Evolutionary conservation across 805 yeast species (phyloP), one percentile per base, ranked within the genome.

Genomic region (Pichia exigua): DNA sequence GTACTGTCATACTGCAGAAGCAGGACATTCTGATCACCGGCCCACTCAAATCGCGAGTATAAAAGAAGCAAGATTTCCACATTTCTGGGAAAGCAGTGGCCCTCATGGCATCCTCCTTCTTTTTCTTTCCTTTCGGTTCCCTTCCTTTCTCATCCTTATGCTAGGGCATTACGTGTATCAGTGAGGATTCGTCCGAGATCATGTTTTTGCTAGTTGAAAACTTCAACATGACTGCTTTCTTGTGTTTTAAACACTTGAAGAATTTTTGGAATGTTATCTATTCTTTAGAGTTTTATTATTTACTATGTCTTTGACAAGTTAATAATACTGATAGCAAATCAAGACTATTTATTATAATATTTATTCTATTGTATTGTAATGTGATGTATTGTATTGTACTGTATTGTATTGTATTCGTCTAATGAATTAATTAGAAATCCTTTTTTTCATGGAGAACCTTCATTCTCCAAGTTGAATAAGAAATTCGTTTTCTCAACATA

Each of bases 161-260:
- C 99, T 86, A 85, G 99, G 98, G 98, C 96, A 92, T 90, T 92
- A 94, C 98, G 96, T 96, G 95, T 89, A 90, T 92, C 98, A 91
- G 96, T 92, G 99, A 92, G 98, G 99, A 94, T 90, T 91, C 96
- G 97, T 94, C 99, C 98, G 99, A 92, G 99, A 90, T 91, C 95
- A 96, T 92, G 98, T 94, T 88, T 92, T 92, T 92, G 99, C 99
- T 92, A 96, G 97, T 92, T 94, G 97, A 94, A 92, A 94, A 88
- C 91, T 88, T 83, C 85, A 86, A 94, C 91, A 73, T 81, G 91
- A 96, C 85, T 79, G 78, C 81, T 83, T 83, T 80, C 80, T 69
- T 68, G 68, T 67, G 68, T 61, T 53, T 69, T 17, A 35, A 71
- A 77, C 68, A 68, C 68, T 72, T 61, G 76, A 82, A 86, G 91